These are phyloP conservation scores for Heliamphora ciliata DNA, from an alignment of 179 eudicot species.

Conservation along the genomic window DNA sequence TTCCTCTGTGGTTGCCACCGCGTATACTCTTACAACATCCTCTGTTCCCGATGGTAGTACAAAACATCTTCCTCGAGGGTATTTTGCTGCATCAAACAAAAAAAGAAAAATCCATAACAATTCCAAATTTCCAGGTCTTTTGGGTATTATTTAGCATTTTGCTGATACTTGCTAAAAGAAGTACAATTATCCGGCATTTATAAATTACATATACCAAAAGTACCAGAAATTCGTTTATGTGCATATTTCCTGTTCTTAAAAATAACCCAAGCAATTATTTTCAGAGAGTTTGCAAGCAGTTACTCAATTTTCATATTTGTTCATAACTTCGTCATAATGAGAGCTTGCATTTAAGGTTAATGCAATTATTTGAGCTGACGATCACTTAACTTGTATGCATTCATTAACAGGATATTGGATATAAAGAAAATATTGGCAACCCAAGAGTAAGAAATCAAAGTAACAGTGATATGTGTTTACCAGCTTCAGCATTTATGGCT, in stretches of 20 bases:
- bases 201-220: neutral
- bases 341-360: neutral
- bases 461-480: constrained; percentile 29
- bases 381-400: neutral
- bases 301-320: neutral
- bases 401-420: neutral
- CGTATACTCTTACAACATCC: constrained; percentile 79
- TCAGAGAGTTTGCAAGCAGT: neutral
- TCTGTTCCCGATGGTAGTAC: constrained; percentile 91
- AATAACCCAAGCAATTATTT: neutral
- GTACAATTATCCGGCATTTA: too few species aligned
- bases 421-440: neutral
- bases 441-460: neutral
- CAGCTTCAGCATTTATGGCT: constrained; percentile 66
- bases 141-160: too few species aligned
- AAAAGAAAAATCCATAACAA: neutral
- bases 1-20: constrained; percentile 79
- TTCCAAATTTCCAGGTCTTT: neutral
- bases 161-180: too few species aligned
- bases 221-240: neutral
- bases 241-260: neutral
- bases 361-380: neutral
- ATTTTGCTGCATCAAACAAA: constrained; percentile 43
- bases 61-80: constrained; percentile 62
- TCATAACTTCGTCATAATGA: neutral